Conservation (phyloP, 176 grass and related monocot genomes). For the Areca catechu region DNA sequence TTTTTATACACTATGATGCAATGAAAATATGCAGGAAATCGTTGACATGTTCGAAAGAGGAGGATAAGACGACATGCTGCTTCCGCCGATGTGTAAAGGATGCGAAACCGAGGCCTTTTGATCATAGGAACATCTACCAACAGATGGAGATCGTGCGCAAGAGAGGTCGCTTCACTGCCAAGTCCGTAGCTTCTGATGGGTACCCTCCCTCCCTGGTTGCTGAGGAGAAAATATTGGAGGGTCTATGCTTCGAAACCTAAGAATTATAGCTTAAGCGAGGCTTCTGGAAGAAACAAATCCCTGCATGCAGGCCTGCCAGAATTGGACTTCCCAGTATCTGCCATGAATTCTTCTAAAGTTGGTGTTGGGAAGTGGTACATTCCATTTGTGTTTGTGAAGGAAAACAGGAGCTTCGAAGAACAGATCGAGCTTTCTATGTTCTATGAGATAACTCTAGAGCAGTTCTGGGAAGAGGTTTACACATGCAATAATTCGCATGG, state of each 20-base stretch:
- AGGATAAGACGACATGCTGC: constrained; percentile 36
- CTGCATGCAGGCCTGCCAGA: constrained; percentile 9
- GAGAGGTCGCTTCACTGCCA: constrained; percentile 40
- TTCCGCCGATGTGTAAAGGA: constrained; percentile 24
- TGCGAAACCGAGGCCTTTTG: constrained; percentile 29
- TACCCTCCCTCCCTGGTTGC: constrained; percentile 21
- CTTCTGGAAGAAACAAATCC: constrained; percentile 17
- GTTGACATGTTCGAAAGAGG: constrained; percentile 33
- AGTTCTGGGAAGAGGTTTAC: no score
- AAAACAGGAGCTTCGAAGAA: no score
- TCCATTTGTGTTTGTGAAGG: no score
- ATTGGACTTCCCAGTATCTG: neutral
- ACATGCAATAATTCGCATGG: no score
- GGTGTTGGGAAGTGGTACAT: no score
- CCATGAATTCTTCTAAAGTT: no score
- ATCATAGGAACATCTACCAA: constrained; percentile 57
- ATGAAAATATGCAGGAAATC: constrained; percentile 17
- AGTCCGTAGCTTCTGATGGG: constrained; percentile 41
- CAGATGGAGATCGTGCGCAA: constrained; percentile 42
- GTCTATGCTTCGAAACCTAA: constrained; percentile 22
- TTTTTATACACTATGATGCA: no score
- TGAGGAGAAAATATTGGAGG: constrained; percentile 35
- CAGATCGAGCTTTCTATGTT: no score
- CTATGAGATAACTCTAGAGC: no score
- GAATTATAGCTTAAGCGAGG: constrained; percentile 26